phyloP scores from a whole-genome alignment of 257 asterid species.

The Ajuga chamaepitys region DNA sequence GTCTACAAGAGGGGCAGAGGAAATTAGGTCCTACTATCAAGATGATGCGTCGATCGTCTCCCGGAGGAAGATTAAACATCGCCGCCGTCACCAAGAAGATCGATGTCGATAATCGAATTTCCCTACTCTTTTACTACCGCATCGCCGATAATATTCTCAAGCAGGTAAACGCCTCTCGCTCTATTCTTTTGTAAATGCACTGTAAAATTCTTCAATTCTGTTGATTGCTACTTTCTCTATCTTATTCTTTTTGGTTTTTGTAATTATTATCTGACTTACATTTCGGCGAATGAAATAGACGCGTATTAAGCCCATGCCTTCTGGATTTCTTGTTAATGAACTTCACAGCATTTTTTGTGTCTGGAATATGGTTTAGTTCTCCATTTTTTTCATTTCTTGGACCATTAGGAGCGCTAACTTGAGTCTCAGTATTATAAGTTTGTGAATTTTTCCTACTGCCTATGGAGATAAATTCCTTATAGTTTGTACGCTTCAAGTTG shows the following conservation, averaged over 20 bases:
- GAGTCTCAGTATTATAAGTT: neutral
- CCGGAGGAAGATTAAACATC: constrained; percentile 47
- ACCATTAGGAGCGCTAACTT: neutral
- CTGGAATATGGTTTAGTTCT: neutral
- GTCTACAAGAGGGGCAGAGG: neutral
- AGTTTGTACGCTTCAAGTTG: neutral
- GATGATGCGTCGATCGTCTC: constrained; percentile 48
- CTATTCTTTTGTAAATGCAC: neutral
- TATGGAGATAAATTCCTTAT: neutral
- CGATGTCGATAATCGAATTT: constrained; percentile 63
- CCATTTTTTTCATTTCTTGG: neutral
- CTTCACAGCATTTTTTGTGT: neutral
- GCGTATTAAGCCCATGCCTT: neutral
- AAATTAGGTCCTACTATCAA: neutral
- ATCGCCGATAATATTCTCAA: constrained; percentile 77
- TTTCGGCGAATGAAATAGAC: neutral
- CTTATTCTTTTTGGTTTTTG: neutral
- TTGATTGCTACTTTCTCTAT: neutral
- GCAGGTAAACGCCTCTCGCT: constrained; percentile 41
- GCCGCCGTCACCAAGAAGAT: constrained; percentile 59
- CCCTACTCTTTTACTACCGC: constrained; percentile 52
- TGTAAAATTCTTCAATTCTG: neutral
- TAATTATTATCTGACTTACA: neutral
- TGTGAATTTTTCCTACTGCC: too few relatives aligned
- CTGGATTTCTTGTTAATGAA: neutral